Evolutionary conservation across 371 early-diverging fungal species (phyloP).

Genomic region (Mucor plumbeus): DNA sequence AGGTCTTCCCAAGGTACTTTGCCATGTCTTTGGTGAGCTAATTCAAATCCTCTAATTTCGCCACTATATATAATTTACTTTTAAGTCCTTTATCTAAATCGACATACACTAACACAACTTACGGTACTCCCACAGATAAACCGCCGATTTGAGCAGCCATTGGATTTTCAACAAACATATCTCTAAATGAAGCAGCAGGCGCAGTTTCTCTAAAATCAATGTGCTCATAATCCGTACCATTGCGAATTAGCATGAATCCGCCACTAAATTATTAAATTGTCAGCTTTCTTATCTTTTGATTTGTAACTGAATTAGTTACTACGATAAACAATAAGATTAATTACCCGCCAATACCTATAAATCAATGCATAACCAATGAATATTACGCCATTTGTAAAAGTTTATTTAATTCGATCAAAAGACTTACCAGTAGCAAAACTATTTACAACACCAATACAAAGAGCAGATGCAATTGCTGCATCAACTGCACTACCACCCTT

Average conservation of each 20-base stretch:
- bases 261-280: constrained; percentile 59
- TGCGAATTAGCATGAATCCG: constrained; percentile 95
- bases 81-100: no score
- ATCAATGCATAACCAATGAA: constrained; percentile 17
- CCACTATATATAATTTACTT: constrained; percentile 49
- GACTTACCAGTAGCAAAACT: constrained; percentile 90
- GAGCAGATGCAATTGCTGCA: constrained; percentile 91
- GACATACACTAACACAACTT: constrained; percentile 27
- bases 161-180: constrained; percentile 78
- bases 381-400: constrained; percentile 24
- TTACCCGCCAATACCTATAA: constrained; percentile 53
- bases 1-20: constrained; percentile 87
- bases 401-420: background rate
- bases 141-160: constrained; percentile 77
- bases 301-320: no score
- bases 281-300: background rate
- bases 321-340: background rate
- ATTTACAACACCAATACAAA: constrained; percentile 95
- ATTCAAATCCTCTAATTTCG: constrained; percentile 87
- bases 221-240: constrained; percentile 57
- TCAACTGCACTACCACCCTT: constrained; percentile 97
- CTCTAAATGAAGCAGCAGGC: constrained; percentile 69
- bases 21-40: constrained; percentile 83
- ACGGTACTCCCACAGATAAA: constrained; percentile 89
- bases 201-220: constrained; percentile 94